A percentile compares a stretch with the other conserved stretches of the same genome.
Conservation (phyloP, 805 yeast genomes). For the Debaryomyces castellii region DNA sequence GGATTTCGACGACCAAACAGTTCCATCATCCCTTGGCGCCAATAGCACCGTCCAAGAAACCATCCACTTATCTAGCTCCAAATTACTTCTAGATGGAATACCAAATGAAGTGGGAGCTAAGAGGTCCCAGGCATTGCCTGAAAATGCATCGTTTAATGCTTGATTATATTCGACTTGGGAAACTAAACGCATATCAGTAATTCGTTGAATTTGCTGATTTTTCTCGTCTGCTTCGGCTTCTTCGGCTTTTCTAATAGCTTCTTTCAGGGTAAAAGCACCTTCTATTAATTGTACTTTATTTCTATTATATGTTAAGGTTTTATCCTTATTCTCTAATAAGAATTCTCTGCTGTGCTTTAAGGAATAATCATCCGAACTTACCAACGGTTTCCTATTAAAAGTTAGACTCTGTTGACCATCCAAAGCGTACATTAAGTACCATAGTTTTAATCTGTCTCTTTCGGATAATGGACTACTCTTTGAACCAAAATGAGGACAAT, state of each 20-base stretch:
- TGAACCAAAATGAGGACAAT: constrained; percentile 22
- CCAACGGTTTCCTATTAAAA: constrained; percentile 55
- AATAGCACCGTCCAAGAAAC: constrained; percentile 73
- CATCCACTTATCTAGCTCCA: constrained; percentile 76
- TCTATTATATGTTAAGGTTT: background rate
- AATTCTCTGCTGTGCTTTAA: constrained; percentile 42
- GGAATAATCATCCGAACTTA: constrained; percentile 47
- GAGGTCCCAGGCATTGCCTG: constrained; percentile 60
- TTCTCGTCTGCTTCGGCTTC: background rate
- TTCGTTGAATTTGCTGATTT: constrained; percentile 2
- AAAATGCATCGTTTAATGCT: constrained; percentile 57
- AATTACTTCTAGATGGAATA: constrained; percentile 63
- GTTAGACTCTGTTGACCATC: constrained; percentile 71
- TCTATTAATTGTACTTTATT: background rate
- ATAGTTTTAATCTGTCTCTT: constrained; percentile 54
- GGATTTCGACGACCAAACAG: constrained; percentile 67
- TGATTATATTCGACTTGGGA: constrained; percentile 69
- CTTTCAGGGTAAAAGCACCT: background rate
- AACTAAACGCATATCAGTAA: constrained; percentile 55
- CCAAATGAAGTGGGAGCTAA: constrained; percentile 63
- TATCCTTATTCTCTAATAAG: constrained; percentile 17
- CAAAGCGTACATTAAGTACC: constrained; percentile 64
- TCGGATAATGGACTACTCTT: constrained; percentile 13
- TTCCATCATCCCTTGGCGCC: constrained; percentile 55
- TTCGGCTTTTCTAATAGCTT: background rate